These are phyloP conservation scores for Thymus quinquecostatus DNA, from an alignment of 257 asterid genomes.

Conservation along the genomic window DNA sequence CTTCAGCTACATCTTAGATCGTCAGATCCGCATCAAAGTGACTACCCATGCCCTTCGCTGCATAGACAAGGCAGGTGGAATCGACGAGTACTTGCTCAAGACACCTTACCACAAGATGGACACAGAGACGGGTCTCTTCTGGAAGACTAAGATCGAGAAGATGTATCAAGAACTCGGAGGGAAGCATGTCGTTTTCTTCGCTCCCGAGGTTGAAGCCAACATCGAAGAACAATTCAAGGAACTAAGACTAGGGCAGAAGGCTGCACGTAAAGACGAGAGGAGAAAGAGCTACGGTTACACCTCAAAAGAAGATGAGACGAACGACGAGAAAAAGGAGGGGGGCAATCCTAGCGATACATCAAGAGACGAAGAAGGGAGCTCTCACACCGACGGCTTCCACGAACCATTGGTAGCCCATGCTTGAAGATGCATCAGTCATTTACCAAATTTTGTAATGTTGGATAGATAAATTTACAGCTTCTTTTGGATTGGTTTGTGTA, in stretches of 20 bases:
- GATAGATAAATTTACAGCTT: constrained; percentile 1
- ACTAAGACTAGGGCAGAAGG: constrained; percentile 56
- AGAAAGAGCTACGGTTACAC: constrained; percentile 70
- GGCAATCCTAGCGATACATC: constrained; percentile 38
- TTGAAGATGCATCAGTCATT: constrained; percentile 35
- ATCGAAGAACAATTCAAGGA: constrained; percentile 61
- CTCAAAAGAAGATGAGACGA: constrained; percentile 41
- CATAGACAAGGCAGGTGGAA: constrained; percentile 97
- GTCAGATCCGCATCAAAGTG: constrained; percentile 83
- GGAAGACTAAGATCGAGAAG: constrained; percentile 91
- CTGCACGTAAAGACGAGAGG: constrained; percentile 70
- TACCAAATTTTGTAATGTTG: constrained; percentile 26
- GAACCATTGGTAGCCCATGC: constrained; percentile 69
- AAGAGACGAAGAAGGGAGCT: constrained; percentile 26
- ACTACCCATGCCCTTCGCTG: constrained; percentile 93
- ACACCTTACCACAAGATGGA: constrained; percentile 92
- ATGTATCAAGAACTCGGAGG: constrained; percentile 86
- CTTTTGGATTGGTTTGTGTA: constrained; percentile 8
- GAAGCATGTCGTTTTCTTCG: constrained; percentile 84
- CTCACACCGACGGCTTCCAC: constrained; percentile 45
- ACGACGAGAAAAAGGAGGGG: constrained; percentile 41
- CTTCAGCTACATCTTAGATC: constrained; percentile 86
- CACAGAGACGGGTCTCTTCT: constrained; percentile 80
- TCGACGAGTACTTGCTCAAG: constrained; percentile 91
- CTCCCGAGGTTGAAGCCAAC: constrained; percentile 77